Percentiles rank a stretch among this genome's conserved stretches.
Evolutionary conservation across 345 rosid genomes (phyloP).

Genomic region (Populus ilicifolia): DNA sequence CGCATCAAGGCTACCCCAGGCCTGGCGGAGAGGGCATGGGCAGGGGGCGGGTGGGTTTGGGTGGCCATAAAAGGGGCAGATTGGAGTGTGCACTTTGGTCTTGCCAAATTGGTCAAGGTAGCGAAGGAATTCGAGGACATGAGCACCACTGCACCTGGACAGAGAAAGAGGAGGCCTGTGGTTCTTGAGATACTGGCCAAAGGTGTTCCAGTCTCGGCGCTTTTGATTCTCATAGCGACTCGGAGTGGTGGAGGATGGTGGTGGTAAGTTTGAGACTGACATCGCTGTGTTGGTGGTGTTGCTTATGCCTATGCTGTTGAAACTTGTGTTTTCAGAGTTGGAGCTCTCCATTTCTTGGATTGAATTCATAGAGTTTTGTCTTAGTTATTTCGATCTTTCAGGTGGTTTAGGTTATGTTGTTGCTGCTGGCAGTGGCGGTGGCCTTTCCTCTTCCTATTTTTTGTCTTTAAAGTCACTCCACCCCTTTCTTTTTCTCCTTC

Average conservation of each 20-base stretch:
- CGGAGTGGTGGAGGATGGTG: constrained; percentile 17
- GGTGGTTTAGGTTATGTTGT: neutral
- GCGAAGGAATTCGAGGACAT: constrained; percentile 32
- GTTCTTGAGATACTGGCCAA: constrained; percentile 34
- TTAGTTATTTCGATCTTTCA: neutral
- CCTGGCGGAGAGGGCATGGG: constrained; percentile 39
- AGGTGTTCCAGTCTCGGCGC: constrained; percentile 41
- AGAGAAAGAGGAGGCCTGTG: constrained; percentile 33
- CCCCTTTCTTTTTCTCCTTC: too few species aligned
- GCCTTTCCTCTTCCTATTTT: neutral
- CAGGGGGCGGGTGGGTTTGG: constrained; percentile 39
- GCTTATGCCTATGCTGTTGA: neutral
- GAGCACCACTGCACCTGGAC: constrained; percentile 39
- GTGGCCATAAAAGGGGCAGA: constrained; percentile 37
- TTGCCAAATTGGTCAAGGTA: constrained; percentile 34
- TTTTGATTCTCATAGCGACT: constrained; percentile 41
- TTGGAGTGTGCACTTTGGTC: constrained; percentile 32
- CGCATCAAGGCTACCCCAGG: constrained; percentile 33
- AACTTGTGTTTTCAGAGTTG: constrained; percentile 8
- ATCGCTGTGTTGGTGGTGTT: neutral
- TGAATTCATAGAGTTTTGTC: constrained; percentile 13
- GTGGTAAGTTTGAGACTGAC: neutral
- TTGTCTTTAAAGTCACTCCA: neutral
- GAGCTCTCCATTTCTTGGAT: constrained; percentile 20
- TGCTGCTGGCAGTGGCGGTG: neutral